These are phyloP conservation scores for Hypoxylon fuscum DNA, from an alignment of 495 filamentous ascomycete species.

Conservation along the genomic window DNA sequence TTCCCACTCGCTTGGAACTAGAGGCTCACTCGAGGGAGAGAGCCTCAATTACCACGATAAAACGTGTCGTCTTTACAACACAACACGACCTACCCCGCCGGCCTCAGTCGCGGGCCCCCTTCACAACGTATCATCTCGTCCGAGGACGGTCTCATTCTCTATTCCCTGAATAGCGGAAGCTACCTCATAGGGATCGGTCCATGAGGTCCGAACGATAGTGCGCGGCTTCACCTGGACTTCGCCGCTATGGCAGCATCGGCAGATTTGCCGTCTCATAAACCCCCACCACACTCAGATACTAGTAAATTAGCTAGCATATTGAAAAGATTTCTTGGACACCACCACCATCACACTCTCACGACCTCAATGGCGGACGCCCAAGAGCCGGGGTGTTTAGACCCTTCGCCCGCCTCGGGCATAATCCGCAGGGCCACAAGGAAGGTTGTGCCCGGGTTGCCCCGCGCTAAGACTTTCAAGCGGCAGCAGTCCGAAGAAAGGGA, in stretches of 20 bases:
- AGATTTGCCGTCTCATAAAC: conserved; percentile 26
- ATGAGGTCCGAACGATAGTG: conserved; percentile 35
- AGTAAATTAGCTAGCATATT: conserved; percentile 41
- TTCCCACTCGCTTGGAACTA: conserved; percentile 18
- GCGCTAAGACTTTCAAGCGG: conserved; percentile 78
- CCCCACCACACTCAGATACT: conserved; percentile 34
- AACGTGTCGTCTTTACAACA: conserved; percentile 1
- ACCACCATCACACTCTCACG: not conserved
- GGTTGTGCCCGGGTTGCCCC: conserved; percentile 82
- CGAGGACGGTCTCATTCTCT: conserved; percentile 9
- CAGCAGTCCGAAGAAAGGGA: conserved; percentile 82
- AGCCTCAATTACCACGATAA: conserved; percentile 32
- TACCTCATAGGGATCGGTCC: conserved; percentile 16
- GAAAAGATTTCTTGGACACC: conserved; percentile 44
- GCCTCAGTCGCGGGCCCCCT: conserved; percentile 5
- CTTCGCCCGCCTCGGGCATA: conserved; percentile 51
- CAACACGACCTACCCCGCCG: conserved; percentile 21
- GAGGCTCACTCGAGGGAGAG: conserved; percentile 16
- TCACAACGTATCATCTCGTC: conserved; percentile 3
- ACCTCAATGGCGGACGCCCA: conserved; percentile 29
- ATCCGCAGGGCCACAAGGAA: conserved; percentile 69
- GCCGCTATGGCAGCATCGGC: conserved; percentile 36
- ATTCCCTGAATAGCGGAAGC: conserved; percentile 16
- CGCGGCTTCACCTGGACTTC: conserved; percentile 15
- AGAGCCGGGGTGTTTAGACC: conserved; percentile 40